These are phyloP conservation scores for Hypoxylon cercidicola DNA, from an alignment of 495 filamentous ascomycete genomes.

Conservation along the genomic window DNA sequence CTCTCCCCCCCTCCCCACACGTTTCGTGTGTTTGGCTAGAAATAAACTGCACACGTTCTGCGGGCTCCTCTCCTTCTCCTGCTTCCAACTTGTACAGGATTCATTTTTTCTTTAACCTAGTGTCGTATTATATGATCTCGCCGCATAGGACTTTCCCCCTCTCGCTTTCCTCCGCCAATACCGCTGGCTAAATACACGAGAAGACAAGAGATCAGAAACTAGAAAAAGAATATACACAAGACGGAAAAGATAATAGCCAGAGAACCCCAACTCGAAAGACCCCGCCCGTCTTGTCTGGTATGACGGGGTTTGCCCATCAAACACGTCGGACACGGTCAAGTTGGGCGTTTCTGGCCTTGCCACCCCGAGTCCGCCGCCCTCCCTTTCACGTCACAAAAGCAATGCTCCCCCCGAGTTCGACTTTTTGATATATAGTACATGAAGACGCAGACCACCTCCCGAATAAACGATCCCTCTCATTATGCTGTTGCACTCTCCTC, in stretches of 20 bases:
- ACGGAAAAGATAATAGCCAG: constrained; percentile 31
- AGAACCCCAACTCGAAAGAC: constrained; percentile 32
- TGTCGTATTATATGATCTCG: constrained; percentile 42
- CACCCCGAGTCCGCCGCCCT: constrained; percentile 10
- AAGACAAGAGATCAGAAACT: constrained; percentile 34
- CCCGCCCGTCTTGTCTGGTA: constrained; percentile 32
- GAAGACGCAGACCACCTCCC: constrained; percentile 34
- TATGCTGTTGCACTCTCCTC: constrained; percentile 34
- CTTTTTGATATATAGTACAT: constrained; percentile 40
- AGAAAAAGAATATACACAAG: constrained; percentile 39
- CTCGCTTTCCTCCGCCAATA: constrained; percentile 26
- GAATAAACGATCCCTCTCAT: constrained; percentile 37
- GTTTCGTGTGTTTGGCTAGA: constrained; percentile 17
- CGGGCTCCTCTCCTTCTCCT: constrained; percentile 8
- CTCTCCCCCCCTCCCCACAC: constrained; percentile 24
- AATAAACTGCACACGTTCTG: constrained; percentile 25
- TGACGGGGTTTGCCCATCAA: constrained; percentile 32
- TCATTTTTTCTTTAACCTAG: constrained; percentile 22
- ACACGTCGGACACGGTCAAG: constrained; percentile 24
- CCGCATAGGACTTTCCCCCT: constrained; percentile 17
- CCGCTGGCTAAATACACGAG: constrained; percentile 28
- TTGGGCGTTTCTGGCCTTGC: constrained; percentile 17
- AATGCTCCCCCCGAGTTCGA: constrained; percentile 20
- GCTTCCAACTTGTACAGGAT: constrained; percentile 31
- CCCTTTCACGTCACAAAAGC: constrained; percentile 27